Conservation (phyloP, 495 filamentous ascomycete species). For the Hyaloscypha bicolor region DNA sequence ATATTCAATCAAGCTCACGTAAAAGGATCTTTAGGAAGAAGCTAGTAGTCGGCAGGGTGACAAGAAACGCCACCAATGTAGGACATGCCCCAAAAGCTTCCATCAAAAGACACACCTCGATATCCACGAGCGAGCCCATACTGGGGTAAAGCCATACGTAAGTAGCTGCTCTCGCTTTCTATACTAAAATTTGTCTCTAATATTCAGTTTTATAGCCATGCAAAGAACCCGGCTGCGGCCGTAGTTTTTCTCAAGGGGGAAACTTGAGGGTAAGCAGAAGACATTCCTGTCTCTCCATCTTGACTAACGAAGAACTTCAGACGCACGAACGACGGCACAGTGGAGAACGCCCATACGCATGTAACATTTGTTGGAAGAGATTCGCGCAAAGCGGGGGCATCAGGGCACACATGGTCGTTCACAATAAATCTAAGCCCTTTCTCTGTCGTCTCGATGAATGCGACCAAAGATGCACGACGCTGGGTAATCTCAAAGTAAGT, state of each 20-base stretch:
- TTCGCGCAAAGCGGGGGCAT: conserved; percentile 89
- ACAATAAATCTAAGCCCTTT: conserved; percentile 76
- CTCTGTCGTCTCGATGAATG: conserved; percentile 80
- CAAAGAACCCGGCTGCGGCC: conserved; percentile 72
- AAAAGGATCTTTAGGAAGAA: conserved; percentile 35
- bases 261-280: conserved; percentile 74
- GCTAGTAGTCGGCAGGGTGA: conserved; percentile 10
- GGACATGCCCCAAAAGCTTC: conserved; percentile 80
- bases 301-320: conserved; percentile 42
- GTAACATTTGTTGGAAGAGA: conserved; percentile 76
- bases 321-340: conserved; percentile 87
- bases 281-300: neutral
- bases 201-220: conserved; percentile 57
- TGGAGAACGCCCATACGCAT: conserved; percentile 83
- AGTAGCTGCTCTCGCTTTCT: conserved; percentile 38
- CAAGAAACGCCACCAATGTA: conserved; percentile 75
- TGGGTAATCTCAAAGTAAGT: conserved; percentile 84
- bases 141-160: conserved; percentile 89
- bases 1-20: conserved; percentile 27
- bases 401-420: conserved; percentile 82
- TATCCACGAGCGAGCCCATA: conserved; percentile 88
- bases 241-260: conserved; percentile 83
- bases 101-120: conserved; percentile 92
- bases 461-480: conserved; percentile 81
- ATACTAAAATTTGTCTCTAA: neutral